A percentile compares a stretch with the other conserved stretches of the same genome.
Evolutionary conservation across 1,284 basidiomycete species (phyloP).

Genomic region (Termitomyces sp.): DNA sequence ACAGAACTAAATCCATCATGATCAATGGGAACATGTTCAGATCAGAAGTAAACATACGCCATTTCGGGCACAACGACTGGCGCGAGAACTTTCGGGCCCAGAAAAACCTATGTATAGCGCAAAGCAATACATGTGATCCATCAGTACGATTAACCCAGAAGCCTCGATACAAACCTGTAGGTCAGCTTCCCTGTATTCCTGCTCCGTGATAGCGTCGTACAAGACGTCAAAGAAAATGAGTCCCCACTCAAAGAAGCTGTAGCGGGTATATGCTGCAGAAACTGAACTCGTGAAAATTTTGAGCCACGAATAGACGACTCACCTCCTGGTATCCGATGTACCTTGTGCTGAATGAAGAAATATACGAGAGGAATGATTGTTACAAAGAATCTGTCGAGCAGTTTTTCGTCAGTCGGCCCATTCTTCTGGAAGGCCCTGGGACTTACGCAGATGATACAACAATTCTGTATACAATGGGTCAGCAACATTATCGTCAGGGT

Average conservation of each 20-base stretch:
- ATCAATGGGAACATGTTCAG: neutral
- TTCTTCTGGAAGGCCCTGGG: neutral
- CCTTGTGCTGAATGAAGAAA: conserved; percentile 83
- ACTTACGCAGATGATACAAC: conserved; percentile 47
- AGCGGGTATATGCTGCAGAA: conserved; percentile 71
- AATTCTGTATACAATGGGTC: conserved; percentile 31
- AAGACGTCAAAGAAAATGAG: conserved; percentile 77
- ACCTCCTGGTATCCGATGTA: conserved; percentile 77
- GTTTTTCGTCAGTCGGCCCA: neutral
- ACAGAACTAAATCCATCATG: neutral
- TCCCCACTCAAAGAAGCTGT: conserved; percentile 85
- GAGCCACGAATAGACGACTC: neutral
- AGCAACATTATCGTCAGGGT: neutral
- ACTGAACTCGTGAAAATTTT: conserved; percentile 2
- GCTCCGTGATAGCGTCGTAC: conserved; percentile 66
- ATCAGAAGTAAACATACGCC: neutral
- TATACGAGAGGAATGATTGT: conserved; percentile 74
- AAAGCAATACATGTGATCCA: neutral
- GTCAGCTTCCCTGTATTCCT: conserved; percentile 55
- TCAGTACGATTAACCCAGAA: neutral
- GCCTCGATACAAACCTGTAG: conserved; percentile 40
- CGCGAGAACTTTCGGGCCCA: conserved; percentile 17
- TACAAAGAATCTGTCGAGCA: conserved; percentile 55
- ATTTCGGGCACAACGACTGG: neutral
- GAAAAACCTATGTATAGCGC: conserved; percentile 25